Conservation (phyloP, 495 filamentous ascomycete genomes). For the Penicillium verhagenii region DNA sequence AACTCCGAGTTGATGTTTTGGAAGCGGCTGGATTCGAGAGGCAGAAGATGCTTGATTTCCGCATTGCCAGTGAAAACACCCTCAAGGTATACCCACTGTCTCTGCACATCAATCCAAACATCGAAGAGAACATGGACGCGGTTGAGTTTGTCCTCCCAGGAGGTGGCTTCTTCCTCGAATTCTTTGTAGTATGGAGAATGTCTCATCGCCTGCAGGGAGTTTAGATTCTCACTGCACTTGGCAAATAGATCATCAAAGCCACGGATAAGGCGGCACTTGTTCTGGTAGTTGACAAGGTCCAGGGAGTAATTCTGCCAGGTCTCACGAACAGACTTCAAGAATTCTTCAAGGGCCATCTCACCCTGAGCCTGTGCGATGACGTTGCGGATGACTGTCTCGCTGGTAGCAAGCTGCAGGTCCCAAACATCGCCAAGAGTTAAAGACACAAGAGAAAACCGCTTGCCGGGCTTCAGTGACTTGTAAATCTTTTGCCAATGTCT, state of each 20-base stretch:
- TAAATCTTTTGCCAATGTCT: conserved; percentile 97
- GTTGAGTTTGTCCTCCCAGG: conserved; percentile 98
- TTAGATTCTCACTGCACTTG: conserved; percentile 96
- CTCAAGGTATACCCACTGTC: conserved; percentile 99
- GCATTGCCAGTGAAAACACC: conserved; percentile 98
- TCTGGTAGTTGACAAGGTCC: conserved; percentile 95
- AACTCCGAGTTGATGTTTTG: conserved; percentile 99
- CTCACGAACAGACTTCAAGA: conserved; percentile 93
- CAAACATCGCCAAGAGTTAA: conserved; percentile 96
- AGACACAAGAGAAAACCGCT: conserved; percentile 86
- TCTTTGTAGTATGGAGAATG: conserved; percentile 99
- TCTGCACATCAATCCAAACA: conserved; percentile 99
- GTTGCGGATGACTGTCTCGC: conserved; percentile 81
- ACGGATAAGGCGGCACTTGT: conserved; percentile 93
- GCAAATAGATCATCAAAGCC: conserved; percentile 98
- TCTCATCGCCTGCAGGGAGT: conserved; percentile 96
- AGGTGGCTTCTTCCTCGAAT: conserved; percentile 93
- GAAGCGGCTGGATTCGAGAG: conserved; percentile 92
- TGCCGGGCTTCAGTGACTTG: conserved; percentile 86
- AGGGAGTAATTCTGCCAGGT: conserved; percentile 94
- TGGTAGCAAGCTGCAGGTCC: conserved; percentile 87
- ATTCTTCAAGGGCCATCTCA: conserved; percentile 98
- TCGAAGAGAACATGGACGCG: conserved; percentile 96
- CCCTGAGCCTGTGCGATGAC: conserved; percentile 95
- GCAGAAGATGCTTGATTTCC: conserved; percentile 97